Conservation (phyloP, 192 early-diverging fungal species). For the Mortierella hygrophila region DNA sequence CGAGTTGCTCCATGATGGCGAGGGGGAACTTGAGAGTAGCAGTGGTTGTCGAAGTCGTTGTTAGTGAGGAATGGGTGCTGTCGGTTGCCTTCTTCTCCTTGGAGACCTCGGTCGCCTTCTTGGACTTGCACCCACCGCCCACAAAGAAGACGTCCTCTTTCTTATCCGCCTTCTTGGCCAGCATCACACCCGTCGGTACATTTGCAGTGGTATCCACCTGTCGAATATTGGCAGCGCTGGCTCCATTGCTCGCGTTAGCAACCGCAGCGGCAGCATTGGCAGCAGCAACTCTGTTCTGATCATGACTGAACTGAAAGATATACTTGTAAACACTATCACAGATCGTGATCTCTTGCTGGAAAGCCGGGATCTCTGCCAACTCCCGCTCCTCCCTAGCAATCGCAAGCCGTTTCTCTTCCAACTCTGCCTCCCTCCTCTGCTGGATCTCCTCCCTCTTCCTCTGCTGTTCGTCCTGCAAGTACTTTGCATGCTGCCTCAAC, state of each 20-base stretch:
- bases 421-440: slow-evolving; percentile 68
- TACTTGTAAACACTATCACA: slow-evolving; percentile 84
- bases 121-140: slow-evolving; percentile 62
- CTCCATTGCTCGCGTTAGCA: slow-evolving; percentile 45
- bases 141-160: slow-evolving; percentile 82
- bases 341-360: slow-evolving; percentile 80
- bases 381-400: slow-evolving; percentile 80
- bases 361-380: slow-evolving; percentile 86
- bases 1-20: slow-evolving; percentile 80
- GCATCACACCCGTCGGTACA: slow-evolving; percentile 79
- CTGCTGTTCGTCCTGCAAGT: slow-evolving; percentile 70
- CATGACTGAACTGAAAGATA: slow-evolving; percentile 50
- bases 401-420: slow-evolving; percentile 71
- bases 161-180: slow-evolving; percentile 76
- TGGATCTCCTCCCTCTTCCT: slow-evolving; percentile 70
- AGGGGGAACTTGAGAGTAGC: slow-evolving; percentile 68
- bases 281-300: slow-evolving; percentile 35
- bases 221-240: slow-evolving; percentile 55
- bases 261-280: slow-evolving; percentile 17
- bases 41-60: background rate
- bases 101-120: slow-evolving; percentile 63
- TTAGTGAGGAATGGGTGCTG: slow-evolving; percentile 5
- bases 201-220: slow-evolving; percentile 64
- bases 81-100: slow-evolving; percentile 47
- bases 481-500: slow-evolving; percentile 78